Evolutionary conservation across 2,329 filamentous ascomycete genomes (phyloP).

Genomic region (Domatiomyces globalis): DNA sequence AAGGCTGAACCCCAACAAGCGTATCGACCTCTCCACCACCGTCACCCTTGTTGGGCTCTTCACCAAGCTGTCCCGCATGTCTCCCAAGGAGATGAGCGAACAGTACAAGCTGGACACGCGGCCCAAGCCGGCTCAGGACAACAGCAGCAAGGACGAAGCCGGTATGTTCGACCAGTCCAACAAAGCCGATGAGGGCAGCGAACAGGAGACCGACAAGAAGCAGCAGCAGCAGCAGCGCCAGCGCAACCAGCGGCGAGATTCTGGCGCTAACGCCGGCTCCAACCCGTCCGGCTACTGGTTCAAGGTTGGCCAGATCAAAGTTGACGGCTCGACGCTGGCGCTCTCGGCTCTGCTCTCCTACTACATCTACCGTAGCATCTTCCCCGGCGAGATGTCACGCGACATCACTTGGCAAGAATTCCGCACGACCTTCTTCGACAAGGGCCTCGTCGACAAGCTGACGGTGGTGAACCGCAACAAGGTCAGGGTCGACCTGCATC

Average conservation of each 20-base stretch:
- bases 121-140: conserved; percentile 10
- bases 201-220: conserved; percentile 18
- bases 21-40: conserved; percentile 40
- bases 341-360: conserved; percentile 48
- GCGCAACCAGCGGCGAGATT: conserved; percentile 25
- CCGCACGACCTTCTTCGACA: conserved; percentile 81
- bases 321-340: conserved; percentile 42
- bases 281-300: conserved; percentile 12
- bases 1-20: conserved; percentile 30
- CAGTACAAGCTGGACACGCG: conserved; percentile 20
- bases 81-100: conserved; percentile 28
- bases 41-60: conserved; percentile 47
- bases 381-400: conserved; percentile 50
- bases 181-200: conserved; percentile 18
- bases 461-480: conserved; percentile 62
- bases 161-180: conserved; percentile 15
- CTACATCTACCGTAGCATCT: conserved; percentile 48
- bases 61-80: conserved; percentile 41
- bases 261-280: conserved; percentile 20
- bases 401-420: conserved; percentile 99
- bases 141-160: conserved; percentile 5
- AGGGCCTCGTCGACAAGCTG: conserved; percentile 87
- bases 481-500: conserved; percentile 68
- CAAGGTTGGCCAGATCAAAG: conserved; percentile 33
- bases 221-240: conserved; percentile 18